Conservation (phyloP, 441 rosid genomes). For the Omphalea diandra region DNA sequence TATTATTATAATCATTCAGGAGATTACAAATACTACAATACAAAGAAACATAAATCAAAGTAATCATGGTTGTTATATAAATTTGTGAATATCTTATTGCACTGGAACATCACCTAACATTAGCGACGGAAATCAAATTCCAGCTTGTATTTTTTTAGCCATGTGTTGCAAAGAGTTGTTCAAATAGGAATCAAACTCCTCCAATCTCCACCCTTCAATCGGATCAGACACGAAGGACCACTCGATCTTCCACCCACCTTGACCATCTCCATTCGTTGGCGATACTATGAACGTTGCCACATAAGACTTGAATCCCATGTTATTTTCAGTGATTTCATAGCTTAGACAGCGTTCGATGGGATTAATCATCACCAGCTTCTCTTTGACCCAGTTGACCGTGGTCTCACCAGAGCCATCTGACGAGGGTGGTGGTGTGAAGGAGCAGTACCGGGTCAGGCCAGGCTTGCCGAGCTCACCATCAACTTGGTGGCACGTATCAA, state of each 20-base stretch:
- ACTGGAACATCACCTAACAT: too few species aligned
- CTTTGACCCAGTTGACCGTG: slow-evolving; percentile 44
- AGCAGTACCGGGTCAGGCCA: slow-evolving; percentile 49
- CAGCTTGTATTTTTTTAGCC: slow-evolving; percentile 35
- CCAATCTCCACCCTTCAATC: slow-evolving; percentile 41
- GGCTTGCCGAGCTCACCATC: slow-evolving; percentile 51
- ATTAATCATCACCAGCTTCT: slow-evolving; percentile 47
- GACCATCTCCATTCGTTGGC: slow-evolving; percentile 22
- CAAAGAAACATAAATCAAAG: too few species aligned
- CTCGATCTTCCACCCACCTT: slow-evolving; percentile 44
- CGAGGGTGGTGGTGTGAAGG: slow-evolving; percentile 15
- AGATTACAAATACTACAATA: too few species aligned
- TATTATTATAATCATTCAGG: too few species aligned
- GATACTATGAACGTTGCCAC: slow-evolving; percentile 41
- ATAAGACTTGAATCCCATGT: slow-evolving; percentile 46
- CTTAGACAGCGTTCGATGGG: slow-evolving; percentile 39
- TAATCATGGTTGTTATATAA: too few species aligned
- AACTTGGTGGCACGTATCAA: slow-evolving; percentile 41
- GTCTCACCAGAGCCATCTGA: slow-evolving; percentile 9
- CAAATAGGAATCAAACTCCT: slow-evolving; percentile 36
- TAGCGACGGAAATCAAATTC: not conserved
- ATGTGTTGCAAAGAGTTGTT: slow-evolving; percentile 35
- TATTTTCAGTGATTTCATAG: slow-evolving; percentile 56
- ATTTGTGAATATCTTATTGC: too few species aligned
- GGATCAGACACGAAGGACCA: slow-evolving; percentile 62